A percentile compares a stretch with the other conserved stretches of the same genome.
phyloP scores from a whole-genome alignment of 2,329 filamentous ascomycete genomes.

The Coleophoma crateriformis region DNA sequence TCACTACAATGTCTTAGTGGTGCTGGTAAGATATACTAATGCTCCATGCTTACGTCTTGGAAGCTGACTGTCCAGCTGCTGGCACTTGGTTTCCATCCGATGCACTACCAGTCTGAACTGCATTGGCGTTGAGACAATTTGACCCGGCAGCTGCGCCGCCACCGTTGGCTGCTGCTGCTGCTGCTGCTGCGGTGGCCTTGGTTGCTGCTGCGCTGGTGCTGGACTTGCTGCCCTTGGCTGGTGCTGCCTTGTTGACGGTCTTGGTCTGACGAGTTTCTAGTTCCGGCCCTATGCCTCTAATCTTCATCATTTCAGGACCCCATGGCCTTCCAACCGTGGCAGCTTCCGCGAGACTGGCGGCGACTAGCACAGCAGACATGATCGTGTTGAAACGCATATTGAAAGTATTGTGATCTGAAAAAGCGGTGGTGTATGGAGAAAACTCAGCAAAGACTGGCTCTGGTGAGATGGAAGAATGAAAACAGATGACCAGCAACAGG shows the following conservation, averaged over 20 bases:
- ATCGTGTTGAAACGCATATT: no score
- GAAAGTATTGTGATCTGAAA: no score
- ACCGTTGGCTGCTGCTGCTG: slow-evolving; percentile 15
- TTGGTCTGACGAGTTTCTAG: no score
- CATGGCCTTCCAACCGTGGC: no score
- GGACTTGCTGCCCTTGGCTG: slow-evolving; percentile 1
- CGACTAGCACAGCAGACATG: no score
- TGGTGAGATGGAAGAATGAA: neutral
- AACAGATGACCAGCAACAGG: neutral
- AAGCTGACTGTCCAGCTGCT: slow-evolving; percentile 20
- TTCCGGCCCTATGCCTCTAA: no score
- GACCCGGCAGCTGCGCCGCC: slow-evolving; percentile 19
- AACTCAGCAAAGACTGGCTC: neutral
- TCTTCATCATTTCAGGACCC: no score
- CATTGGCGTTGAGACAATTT: slow-evolving; percentile 28
- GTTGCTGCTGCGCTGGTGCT: slow-evolving; percentile 1
- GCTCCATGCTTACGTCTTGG: slow-evolving; percentile 22
- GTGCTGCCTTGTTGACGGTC: neutral
- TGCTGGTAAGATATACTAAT: neutral
- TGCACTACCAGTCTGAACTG: slow-evolving; percentile 12
- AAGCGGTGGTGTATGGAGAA: neutral
- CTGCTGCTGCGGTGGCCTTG: slow-evolving; percentile 12
- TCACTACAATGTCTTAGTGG: slow-evolving; percentile 32
- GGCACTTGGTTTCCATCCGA: slow-evolving; percentile 39
- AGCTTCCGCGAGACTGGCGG: no score